These are phyloP conservation scores for Penicillium coprophilum DNA, from an alignment of 495 filamentous ascomycete genomes.

Conservation along the genomic window DNA sequence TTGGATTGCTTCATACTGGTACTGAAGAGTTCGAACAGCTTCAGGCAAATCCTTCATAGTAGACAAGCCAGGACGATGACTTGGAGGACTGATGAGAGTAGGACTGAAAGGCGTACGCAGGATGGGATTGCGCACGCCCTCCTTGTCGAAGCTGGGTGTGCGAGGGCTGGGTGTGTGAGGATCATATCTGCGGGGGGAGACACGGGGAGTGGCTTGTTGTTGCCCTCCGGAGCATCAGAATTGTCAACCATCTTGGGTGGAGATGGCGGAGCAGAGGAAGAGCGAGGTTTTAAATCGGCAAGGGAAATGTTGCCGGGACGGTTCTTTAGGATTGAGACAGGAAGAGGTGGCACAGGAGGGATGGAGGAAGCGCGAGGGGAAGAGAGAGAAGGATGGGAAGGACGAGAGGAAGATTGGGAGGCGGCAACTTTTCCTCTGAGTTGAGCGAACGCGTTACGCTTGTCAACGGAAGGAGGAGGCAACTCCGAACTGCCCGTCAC, in stretches of 20 bases:
- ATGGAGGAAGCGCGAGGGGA: not conserved
- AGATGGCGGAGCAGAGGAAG: not conserved
- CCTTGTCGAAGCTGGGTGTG: not conserved
- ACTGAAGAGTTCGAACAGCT: not conserved
- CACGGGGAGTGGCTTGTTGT: constrained; percentile 1
- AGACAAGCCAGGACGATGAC: not conserved
- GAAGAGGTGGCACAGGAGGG: not conserved
- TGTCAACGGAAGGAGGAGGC: not conserved
- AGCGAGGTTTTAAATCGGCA: not conserved
- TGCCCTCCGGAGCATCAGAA: not conserved
- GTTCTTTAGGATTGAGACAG: not conserved
- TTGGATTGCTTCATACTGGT: not conserved
- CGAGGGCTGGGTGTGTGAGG: not conserved
- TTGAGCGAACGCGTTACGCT: not conserved
- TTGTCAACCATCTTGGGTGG: not conserved
- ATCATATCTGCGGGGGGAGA: not conserved
- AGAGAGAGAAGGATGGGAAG: not conserved
- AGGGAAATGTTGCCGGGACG: not conserved
- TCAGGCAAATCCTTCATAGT: not conserved
- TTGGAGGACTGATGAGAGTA: not conserved
- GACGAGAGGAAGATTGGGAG: not conserved
- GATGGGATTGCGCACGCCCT: not conserved
- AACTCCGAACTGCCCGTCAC: not conserved
- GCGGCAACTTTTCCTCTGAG: not conserved
- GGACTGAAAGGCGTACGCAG: not conserved